Evolutionary conservation across 148 eudicot genomes (phyloP).

Genomic region (Diospyros kaki): DNA sequence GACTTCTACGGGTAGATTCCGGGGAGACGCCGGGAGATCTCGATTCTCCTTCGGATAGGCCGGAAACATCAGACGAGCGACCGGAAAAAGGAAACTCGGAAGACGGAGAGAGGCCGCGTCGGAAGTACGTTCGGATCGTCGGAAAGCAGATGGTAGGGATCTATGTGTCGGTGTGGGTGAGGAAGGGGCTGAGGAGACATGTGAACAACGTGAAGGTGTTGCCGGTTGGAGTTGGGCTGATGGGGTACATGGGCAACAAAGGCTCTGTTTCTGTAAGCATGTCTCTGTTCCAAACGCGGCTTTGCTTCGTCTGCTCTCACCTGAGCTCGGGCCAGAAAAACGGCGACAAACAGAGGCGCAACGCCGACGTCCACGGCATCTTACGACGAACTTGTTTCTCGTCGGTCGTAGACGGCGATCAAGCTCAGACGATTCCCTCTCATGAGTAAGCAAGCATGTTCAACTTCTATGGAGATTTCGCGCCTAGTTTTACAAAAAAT

Average conservation of each 20-base stretch:
- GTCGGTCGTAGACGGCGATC: constrained; percentile 46
- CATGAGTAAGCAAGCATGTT: constrained; percentile 84
- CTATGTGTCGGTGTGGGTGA: constrained; percentile 85
- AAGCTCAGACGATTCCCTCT: constrained; percentile 69
- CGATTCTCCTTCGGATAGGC: constrained; percentile 41
- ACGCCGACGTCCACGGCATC: constrained; percentile 69
- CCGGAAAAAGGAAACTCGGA: constrained; percentile 9
- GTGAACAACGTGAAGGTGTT: constrained; percentile 72
- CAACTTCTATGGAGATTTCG: background rate
- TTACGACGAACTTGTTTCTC: constrained; percentile 75
- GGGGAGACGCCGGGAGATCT: constrained; percentile 33
- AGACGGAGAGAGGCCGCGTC: constrained; percentile 21
- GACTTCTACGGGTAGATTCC: constrained; percentile 26
- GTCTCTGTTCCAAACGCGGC: constrained; percentile 73
- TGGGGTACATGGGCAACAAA: constrained; percentile 99
- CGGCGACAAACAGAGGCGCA: constrained; percentile 75
- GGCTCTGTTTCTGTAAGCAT: constrained; percentile 92
- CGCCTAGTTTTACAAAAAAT: no score
- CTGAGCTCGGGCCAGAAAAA: constrained; percentile 78
- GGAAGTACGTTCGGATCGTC: constrained; percentile 67
- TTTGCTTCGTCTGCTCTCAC: constrained; percentile 94
- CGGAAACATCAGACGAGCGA: constrained; percentile 23
- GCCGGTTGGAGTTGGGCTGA: constrained; percentile 88
- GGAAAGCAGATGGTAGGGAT: constrained; percentile 99
- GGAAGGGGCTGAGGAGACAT: constrained; percentile 69